These are phyloP conservation scores for Lonicera japonica DNA, from an alignment of 129 eudicot species.

Conservation along the genomic window DNA sequence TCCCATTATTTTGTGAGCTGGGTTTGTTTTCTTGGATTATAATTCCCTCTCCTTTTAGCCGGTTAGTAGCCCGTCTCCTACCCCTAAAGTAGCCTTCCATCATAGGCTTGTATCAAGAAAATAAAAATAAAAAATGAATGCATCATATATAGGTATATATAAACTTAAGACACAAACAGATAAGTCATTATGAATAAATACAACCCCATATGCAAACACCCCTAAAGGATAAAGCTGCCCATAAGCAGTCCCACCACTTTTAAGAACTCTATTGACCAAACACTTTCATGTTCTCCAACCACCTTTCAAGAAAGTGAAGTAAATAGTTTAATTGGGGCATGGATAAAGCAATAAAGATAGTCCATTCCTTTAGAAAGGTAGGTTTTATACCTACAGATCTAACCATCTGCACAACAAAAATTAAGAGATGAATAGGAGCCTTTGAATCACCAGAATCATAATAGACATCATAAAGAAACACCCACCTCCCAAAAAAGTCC, in stretches of 20 bases:
- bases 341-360: not conserved
- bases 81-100: no score
- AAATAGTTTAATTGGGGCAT: not conserved
- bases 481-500: not conserved
- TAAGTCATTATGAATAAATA: not conserved
- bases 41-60: not conserved
- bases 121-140: no score
- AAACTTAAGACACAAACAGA: not conserved
- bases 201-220: not conserved
- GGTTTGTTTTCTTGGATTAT: not conserved
- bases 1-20: not conserved
- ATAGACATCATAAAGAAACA: not conserved
- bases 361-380: not conserved
- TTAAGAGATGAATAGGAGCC: not conserved
- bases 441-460: not conserved
- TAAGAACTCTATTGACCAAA: not conserved
- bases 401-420: not conserved
- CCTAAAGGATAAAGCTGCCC: not conserved
- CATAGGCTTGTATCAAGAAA: no score
- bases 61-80: no score
- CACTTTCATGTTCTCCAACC: not conserved
- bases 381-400: not conserved
- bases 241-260: not conserved
- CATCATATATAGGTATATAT: not conserved
- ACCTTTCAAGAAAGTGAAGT: constrained; percentile 2